These are phyloP conservation scores for Clavariopsis aquatica DNA, from an alignment of 495 filamentous ascomycete genomes.

Conservation along the genomic window DNA sequence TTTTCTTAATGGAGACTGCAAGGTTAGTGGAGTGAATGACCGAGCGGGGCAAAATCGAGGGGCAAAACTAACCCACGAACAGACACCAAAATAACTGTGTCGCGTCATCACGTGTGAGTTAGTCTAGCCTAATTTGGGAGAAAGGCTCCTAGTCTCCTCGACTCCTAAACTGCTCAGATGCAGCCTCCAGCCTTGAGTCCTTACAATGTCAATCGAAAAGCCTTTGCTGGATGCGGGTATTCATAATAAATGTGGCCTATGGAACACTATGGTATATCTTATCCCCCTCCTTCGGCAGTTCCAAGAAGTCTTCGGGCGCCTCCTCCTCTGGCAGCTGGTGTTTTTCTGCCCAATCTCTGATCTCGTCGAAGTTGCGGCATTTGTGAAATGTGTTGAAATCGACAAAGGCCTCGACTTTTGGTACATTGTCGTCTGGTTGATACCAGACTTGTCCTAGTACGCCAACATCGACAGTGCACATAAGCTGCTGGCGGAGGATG, in stretches of 20 bases:
- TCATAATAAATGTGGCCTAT: no score
- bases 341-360: constrained; percentile 54
- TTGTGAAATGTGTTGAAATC: constrained; percentile 59
- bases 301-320: constrained; percentile 48
- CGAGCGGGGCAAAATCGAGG: no score
- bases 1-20: not conserved
- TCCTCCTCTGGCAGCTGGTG: constrained; percentile 49
- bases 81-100: not conserved
- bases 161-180: no score
- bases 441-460: constrained; percentile 59
- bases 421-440: constrained; percentile 38
- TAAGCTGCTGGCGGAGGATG: constrained; percentile 57
- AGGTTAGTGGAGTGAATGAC: not conserved
- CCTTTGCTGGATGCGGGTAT: no score
- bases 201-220: no score
- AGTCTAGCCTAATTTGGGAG: no score
- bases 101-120: not conserved
- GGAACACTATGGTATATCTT: constrained; percentile 40
- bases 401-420: constrained; percentile 50
- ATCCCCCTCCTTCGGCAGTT: constrained; percentile 47
- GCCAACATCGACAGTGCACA: constrained; percentile 58
- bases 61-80: no score
- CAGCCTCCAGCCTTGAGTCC: no score
- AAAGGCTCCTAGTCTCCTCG: no score
- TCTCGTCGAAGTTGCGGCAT: constrained; percentile 58